These are phyloP conservation scores for Diaporthe sp. DNA, from an alignment of 2,329 filamentous ascomycete genomes.

Conservation along the genomic window DNA sequence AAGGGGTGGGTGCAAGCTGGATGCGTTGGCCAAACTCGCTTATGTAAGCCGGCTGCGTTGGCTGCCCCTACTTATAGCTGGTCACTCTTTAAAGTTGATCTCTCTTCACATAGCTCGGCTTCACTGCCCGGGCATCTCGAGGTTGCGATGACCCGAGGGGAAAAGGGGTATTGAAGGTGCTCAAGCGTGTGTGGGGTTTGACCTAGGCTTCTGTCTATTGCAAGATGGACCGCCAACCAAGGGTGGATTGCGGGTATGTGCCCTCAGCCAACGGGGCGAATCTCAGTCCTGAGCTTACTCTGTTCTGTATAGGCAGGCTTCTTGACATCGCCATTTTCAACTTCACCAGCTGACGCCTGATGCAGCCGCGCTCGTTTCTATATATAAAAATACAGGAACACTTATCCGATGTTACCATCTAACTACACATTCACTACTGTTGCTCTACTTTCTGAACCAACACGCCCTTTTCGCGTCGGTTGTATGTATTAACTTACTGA, in stretches of 20 bases:
- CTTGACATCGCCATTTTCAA: background rate
- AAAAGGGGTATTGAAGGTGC: background rate
- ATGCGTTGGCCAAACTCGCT: background rate
- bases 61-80: background rate
- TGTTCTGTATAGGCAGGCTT: slow-evolving; percentile 16
- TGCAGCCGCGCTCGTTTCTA: no score
- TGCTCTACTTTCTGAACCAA: background rate
- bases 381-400: background rate
- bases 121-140: background rate
- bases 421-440: background rate
- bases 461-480: background rate
- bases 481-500: background rate
- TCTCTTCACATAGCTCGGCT: background rate
- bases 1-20: background rate
- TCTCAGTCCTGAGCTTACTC: slow-evolving; percentile 16
- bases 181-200: background rate
- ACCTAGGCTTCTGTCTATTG: background rate
- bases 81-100: background rate
- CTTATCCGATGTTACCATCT: background rate
- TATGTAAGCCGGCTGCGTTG: slow-evolving; percentile 6
- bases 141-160: background rate
- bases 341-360: background rate
- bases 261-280: slow-evolving; percentile 22
- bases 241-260: slow-evolving; percentile 19
- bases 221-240: slow-evolving; percentile 17